Percentiles rank a stretch among this genome's conserved stretches.
These are phyloP conservation scores for Lichtheimia hyalospora DNA, from an alignment of 371 early-diverging fungal genomes.

Conservation along the genomic window DNA sequence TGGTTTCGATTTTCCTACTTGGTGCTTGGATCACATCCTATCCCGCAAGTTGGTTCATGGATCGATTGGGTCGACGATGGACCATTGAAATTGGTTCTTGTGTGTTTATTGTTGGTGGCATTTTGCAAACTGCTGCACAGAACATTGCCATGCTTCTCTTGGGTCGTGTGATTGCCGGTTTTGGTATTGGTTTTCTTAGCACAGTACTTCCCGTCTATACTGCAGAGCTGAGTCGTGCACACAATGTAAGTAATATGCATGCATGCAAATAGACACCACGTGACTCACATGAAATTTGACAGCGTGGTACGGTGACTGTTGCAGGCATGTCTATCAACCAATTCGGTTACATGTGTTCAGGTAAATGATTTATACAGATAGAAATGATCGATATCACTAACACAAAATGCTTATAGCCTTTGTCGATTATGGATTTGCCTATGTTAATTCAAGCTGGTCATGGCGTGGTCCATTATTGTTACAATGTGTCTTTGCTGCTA, in stretches of 20 bases:
- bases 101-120: constrained; percentile 51
- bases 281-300: not conserved
- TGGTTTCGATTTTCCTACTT: constrained; percentile 41
- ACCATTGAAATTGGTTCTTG: constrained; percentile 46
- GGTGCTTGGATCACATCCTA: constrained; percentile 45
- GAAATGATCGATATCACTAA: not conserved
- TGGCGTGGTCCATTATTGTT: constrained; percentile 46
- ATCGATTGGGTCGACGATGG: constrained; percentile 42
- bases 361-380: constrained; percentile 12
- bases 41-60: constrained; percentile 37
- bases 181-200: constrained; percentile 49
- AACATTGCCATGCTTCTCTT: constrained; percentile 29
- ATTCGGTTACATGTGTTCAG: constrained; percentile 37
- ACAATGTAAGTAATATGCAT: constrained; percentile 27
- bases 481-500: constrained; percentile 45
- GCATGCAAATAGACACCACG: not conserved
- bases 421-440: constrained; percentile 38
- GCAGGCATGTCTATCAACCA: constrained; percentile 41
- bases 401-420: constrained; percentile 21
- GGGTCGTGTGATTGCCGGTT: constrained; percentile 50
- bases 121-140: constrained; percentile 35
- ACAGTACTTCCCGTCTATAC: constrained; percentile 51
- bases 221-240: constrained; percentile 49
- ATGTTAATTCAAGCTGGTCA: constrained; percentile 28
- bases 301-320: constrained; percentile 40